These are phyloP conservation scores for Magnaporthiopsis incrustans DNA, from an alignment of 2,329 filamentous ascomycete genomes.

Conservation along the genomic window DNA sequence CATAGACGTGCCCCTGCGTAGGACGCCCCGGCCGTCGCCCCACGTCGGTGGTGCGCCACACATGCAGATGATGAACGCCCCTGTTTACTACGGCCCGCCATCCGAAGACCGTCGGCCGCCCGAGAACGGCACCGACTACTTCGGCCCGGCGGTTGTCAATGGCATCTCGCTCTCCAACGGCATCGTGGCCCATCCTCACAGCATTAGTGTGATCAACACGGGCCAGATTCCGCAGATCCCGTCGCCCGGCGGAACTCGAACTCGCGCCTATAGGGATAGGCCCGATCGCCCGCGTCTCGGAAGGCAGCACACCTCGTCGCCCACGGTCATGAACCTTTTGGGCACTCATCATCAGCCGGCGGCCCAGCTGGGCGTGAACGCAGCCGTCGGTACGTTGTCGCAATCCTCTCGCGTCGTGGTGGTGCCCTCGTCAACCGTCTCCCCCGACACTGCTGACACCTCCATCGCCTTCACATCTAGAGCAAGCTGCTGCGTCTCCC, in stretches of 20 bases:
- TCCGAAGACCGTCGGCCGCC: conserved; percentile 57
- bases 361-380: background rate
- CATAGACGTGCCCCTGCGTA: conserved; percentile 73
- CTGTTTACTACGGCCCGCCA: conserved; percentile 49
- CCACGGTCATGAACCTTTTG: conserved; percentile 57
- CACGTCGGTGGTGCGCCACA: conserved; percentile 41
- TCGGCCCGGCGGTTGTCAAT: conserved; percentile 49
- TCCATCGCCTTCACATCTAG: background rate
- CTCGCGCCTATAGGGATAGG: conserved; percentile 48
- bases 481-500: background rate
- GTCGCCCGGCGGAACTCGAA: conserved; percentile 64
- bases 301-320: conserved; percentile 73
- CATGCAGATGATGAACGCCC: conserved; percentile 24
- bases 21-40: conserved; percentile 76
- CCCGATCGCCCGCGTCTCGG: conserved; percentile 52
- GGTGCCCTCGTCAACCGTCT: background rate
- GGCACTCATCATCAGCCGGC: conserved; percentile 27
- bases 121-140: conserved; percentile 69
- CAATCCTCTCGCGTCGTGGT: background rate
- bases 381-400: background rate
- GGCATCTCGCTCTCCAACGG: conserved; percentile 7
- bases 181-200: conserved; percentile 26
- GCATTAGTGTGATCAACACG: conserved; percentile 70
- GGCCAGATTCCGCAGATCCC: conserved; percentile 74
- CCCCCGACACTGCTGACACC: background rate